Evolutionary conservation across 176 grass and related monocot species (phyloP), one percentile per base, ranked within the genome.

Genomic region (Poa annua): DNA sequence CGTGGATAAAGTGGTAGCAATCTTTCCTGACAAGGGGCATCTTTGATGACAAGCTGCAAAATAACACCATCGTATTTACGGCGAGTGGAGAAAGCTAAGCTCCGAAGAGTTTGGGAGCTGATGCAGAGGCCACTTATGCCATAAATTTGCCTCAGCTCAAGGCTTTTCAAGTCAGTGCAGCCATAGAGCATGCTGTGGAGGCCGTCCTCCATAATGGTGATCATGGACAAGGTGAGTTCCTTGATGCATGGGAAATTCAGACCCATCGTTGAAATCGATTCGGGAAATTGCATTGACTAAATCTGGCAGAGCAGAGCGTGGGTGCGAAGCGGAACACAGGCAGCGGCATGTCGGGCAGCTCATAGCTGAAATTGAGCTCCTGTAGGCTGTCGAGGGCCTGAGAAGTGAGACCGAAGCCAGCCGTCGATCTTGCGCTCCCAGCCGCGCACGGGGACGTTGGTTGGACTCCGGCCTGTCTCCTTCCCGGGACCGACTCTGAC

Each of bases 391-490:
- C 13, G 25, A 64, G 61, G 26, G 61, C 26, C 33, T n/a, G n/a
- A n/a, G n/a, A n/a, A n/a, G n/a, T 33, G 25, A 64, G 61, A 64
- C 5, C 61, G 61, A 64, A 64, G 61, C 61, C 61, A 64, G 61
- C 26, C 25, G 14, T 64, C 61, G 13, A 64, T 64, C 5, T 16
- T 33, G 61, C 61, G 11, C 61, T 8, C 61, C 25, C 61, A 2
- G 26, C 61, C 61, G 0, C 5, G 25, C 12, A 11, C 11, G 25
- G 59, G 59, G 59, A 63, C 11, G 13, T 63, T n/a, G n/a, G n/a
- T n/a, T n/a, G n/a, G n/a, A n/a, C n/a, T n/a, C n/a, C n/a, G n/a
- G n/a, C n/a, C n/a, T n/a, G 59, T 29, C 12, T 62, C 59, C 59
- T 62, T 5, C 59, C 59, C 24, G 59, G 59, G 29, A 62, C 29